phyloP scores from a whole-genome alignment of 2,329 filamentous ascomycete genomes.

The Lachnellula willkommii region DNA sequence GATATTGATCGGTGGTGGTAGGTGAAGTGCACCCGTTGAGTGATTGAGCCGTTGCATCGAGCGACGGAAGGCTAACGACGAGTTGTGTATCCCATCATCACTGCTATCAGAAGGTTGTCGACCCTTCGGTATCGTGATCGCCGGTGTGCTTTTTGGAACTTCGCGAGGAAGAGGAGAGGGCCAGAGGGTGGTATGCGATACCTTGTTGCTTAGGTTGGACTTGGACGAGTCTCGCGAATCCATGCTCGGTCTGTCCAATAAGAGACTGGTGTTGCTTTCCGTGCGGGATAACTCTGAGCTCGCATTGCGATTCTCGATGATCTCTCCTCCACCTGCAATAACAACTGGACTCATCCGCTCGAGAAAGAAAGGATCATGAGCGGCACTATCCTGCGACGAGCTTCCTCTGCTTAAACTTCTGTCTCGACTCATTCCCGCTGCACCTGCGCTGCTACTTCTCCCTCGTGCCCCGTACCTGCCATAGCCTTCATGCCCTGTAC shows the following conservation, averaged over 20 bases:
- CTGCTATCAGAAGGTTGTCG: constrained; percentile 48
- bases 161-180: constrained; percentile 48
- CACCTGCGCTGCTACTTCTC: constrained; percentile 56
- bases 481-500: constrained; percentile 91
- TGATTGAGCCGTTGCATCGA: constrained; percentile 48
- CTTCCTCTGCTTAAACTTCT: constrained; percentile 33
- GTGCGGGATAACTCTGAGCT: constrained; percentile 44
- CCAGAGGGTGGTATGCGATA: constrained; percentile 43
- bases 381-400: constrained; percentile 48
- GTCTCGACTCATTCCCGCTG: constrained; percentile 38
- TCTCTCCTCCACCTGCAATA: constrained; percentile 55
- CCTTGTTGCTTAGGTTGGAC: constrained; percentile 30
- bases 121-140: constrained; percentile 13
- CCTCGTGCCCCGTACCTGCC: constrained; percentile 57
- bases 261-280: constrained; percentile 46
- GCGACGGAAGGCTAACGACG: constrained; percentile 50
- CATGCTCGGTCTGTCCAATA: constrained; percentile 38
- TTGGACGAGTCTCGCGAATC: constrained; percentile 36
- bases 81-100: constrained; percentile 49
- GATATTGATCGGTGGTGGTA: constrained; percentile 51
- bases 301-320: constrained; percentile 55
- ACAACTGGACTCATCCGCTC: constrained; percentile 62
- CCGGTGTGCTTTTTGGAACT: constrained; percentile 13
- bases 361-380: constrained; percentile 52
- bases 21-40: constrained; percentile 41